Base-by-base conservation (phyloP, 208 protist genomes). In the Leishmania major region DNA sequence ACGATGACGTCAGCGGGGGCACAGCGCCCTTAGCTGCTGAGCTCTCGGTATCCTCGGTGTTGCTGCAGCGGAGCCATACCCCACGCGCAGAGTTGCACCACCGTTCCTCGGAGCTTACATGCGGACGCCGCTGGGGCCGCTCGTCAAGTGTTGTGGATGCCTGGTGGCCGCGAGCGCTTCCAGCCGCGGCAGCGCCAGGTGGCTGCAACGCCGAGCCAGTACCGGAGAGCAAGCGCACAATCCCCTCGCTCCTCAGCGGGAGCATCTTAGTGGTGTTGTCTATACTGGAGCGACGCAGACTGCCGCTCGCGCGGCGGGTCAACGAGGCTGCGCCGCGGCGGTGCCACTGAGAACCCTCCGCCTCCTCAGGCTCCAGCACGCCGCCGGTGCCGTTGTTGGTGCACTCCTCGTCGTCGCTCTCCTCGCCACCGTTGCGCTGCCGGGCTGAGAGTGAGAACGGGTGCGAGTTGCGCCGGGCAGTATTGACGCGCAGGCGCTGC, bases 81-180 rank as follows among this genome's bases (percentile, higher is more conserved):
- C 80, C 83, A 76, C 69, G 45, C 77, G 77, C 69, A 40, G 81
- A 82, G 51, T 70, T 62, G 76, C 67, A 77, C 79, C 71, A 80
- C 49, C 59, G 59, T 25, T 85, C 77, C 49, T 81, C 82, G 1
- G 82, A 22, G 15, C 3, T 45, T 15, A 10, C 11, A 28, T 62
- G 51, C 28, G 77, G 64, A 0, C 62, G 40, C 1, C 69, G 64
- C 37, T 66, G 77, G 8, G 43, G 82, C n/a, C 70, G 77, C 62
- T 81, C 82, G 35, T 85, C 82, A 3, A 67, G 57, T 7, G 22
- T 55, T 4, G 55, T 43, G 1, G 17, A 13, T 22, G 82, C 73
- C 31, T 7, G 28, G 3, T 55, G 76, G 10, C 72, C 72, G 17
- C 51, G 62, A 17, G 73, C 47, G 28, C 49, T 47, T 7, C 75